Evolutionary conservation across 2,329 filamentous ascomycete species (phyloP).

Genomic region (Alternaria infectoria): DNA sequence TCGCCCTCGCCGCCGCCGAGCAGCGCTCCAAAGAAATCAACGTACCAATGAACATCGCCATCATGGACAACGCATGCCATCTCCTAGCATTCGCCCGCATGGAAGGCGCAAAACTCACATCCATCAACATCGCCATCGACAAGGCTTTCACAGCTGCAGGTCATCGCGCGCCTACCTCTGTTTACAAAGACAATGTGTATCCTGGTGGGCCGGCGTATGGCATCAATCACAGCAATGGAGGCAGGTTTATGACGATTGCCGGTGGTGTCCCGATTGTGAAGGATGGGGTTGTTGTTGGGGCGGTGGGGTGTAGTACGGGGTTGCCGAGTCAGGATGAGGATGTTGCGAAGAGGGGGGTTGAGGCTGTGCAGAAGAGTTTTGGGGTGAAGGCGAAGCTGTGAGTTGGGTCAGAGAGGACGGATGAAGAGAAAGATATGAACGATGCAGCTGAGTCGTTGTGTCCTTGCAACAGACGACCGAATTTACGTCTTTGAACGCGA

Average conservation of each 20-base stretch:
- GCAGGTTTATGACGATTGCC: slow-evolving; percentile 61
- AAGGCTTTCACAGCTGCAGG: slow-evolving; percentile 65
- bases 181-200: slow-evolving; percentile 61
- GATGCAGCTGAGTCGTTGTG: too few relatives aligned
- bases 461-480: too few relatives aligned
- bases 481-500: too few relatives aligned
- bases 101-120: slow-evolving; percentile 58
- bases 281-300: slow-evolving; percentile 59
- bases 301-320: slow-evolving; percentile 62
- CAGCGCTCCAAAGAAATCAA: slow-evolving; percentile 44
- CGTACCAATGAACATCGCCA: slow-evolving; percentile 58
- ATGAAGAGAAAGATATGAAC: neutral
- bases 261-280: slow-evolving; percentile 59
- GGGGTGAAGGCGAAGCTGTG: slow-evolving; percentile 50
- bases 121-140: slow-evolving; percentile 67
- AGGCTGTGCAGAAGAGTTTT: slow-evolving; percentile 52
- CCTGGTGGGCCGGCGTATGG: slow-evolving; percentile 61
- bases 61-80: slow-evolving; percentile 55
- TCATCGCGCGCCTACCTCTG: slow-evolving; percentile 58
- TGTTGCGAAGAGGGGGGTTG: slow-evolving; percentile 59
- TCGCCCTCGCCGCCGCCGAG: slow-evolving; percentile 46
- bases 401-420: neutral
- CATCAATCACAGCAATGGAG: slow-evolving; percentile 60
- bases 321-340: slow-evolving; percentile 62
- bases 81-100: slow-evolving; percentile 57